Percentiles rank a stretch among this genome's conserved stretches.
Evolutionary conservation across 2,329 filamentous ascomycete species (phyloP).

Genomic region (Cytospora mali): DNA sequence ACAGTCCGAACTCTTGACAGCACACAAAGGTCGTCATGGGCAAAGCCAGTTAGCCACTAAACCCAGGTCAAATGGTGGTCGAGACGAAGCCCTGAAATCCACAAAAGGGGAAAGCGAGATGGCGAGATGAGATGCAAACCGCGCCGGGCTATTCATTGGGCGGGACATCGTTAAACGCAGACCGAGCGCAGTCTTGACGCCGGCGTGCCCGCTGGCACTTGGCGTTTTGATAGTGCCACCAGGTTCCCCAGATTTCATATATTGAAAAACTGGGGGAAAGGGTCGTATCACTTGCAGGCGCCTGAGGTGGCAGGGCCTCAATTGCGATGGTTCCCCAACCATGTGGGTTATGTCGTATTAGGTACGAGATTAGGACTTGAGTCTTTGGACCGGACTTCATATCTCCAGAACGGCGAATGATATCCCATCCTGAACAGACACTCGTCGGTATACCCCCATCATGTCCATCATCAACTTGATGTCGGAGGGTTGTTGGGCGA

Average conservation of each 20-base stretch:
- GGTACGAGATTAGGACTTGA: not conserved
- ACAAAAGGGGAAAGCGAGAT: not conserved
- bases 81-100: not conserved
- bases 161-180: slow-evolving; percentile 4
- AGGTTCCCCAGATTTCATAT: not conserved
- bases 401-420: not conserved
- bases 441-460: not conserved
- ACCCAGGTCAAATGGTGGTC: too few species aligned
- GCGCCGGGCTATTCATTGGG: not conserved
- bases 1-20: not conserved
- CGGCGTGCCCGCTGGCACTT: slow-evolving; percentile 1
- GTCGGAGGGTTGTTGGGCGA: not conserved
- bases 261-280: not conserved
- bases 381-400: not conserved
- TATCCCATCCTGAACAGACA: not conserved
- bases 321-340: not conserved
- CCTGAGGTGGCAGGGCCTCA: not conserved
- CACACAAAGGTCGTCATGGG: not conserved
- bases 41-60: too few species aligned
- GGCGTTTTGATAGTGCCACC: slow-evolving; percentile 14
- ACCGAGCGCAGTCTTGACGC: not conserved
- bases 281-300: not conserved
- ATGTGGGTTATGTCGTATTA: not conserved
- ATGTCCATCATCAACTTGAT: not conserved
- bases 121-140: not conserved